A percentile compares a stretch with the other conserved stretches of the same genome.
These are phyloP conservation scores for Westerdykella sp. DNA, from an alignment of 2,329 filamentous ascomycete species.

Conservation along the genomic window DNA sequence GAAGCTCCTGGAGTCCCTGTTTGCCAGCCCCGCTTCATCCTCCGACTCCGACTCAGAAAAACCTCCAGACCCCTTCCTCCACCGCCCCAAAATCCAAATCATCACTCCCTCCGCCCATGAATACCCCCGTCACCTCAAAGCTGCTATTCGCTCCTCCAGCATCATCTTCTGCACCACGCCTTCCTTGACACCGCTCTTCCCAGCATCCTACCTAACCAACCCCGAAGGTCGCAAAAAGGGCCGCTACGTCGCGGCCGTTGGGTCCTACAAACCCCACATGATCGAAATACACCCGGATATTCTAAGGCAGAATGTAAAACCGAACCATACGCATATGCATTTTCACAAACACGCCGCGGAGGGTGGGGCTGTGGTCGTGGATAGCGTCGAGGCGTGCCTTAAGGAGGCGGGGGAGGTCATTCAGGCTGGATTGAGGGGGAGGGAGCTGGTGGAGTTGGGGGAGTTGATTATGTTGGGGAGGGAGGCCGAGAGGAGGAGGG, in stretches of 20 bases:
- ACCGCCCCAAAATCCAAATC: slow-evolving; percentile 56
- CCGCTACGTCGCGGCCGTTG: slow-evolving; percentile 65
- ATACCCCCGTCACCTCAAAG: slow-evolving; percentile 60
- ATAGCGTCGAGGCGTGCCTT: slow-evolving; percentile 70
- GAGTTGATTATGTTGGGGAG: slow-evolving; percentile 65
- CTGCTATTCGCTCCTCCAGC: slow-evolving; percentile 65
- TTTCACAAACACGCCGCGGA: slow-evolving; percentile 58
- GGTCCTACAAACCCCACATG: slow-evolving; percentile 68
- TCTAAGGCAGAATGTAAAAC: slow-evolving; percentile 56
- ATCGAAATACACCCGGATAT: slow-evolving; percentile 75
- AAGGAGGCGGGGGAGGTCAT: slow-evolving; percentile 84
- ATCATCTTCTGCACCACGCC: slow-evolving; percentile 89
- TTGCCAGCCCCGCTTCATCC: not conserved
- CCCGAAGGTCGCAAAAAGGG: slow-evolving; percentile 64
- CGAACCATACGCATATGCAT: slow-evolving; percentile 51
- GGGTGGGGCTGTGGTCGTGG: slow-evolving; percentile 56
- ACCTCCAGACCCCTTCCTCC: slow-evolving; percentile 7
- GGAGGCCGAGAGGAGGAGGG: slow-evolving; percentile 41
- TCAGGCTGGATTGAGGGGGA: slow-evolving; percentile 63
- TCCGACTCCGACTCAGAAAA: slow-evolving; percentile 4
- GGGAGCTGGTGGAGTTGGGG: slow-evolving; percentile 79
- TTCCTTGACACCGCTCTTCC: slow-evolving; percentile 67
- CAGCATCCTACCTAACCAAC: slow-evolving; percentile 63
- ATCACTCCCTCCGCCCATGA: slow-evolving; percentile 67
- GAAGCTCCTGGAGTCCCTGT: slow-evolving; percentile 49